phyloP scores from a whole-genome alignment of 306 rosid genomes.

The Inga leiocalycina region DNA sequence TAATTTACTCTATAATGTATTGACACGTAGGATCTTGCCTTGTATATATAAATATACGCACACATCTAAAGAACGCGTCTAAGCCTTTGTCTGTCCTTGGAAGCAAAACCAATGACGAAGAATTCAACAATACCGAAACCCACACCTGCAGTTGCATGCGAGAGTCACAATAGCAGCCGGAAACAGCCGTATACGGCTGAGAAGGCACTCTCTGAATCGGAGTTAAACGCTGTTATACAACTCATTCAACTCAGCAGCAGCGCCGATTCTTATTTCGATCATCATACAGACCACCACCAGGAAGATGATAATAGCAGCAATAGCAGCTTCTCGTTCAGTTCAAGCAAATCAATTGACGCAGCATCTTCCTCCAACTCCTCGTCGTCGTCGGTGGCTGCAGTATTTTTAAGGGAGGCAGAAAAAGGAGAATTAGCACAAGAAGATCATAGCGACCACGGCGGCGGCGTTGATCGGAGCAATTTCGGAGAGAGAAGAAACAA shows the following conservation, averaged over 20 bases:
- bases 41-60: background rate
- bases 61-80: background rate
- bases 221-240: conserved; percentile 46
- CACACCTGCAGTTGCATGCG: conserved; percentile 1
- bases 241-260: conserved; percentile 49
- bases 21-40: background rate
- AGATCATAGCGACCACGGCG: background rate
- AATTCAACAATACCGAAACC: background rate
- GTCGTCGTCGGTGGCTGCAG: background rate
- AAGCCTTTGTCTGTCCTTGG: background rate
- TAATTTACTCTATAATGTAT: background rate
- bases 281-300: background rate
- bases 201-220: conserved; percentile 28
- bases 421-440: background rate
- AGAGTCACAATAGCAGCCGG: background rate
- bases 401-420: background rate
- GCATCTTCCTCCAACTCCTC: background rate
- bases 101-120: background rate
- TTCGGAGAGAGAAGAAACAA: conserved; percentile 20
- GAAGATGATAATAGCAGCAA: background rate
- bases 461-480: background rate
- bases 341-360: background rate
- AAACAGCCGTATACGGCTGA: background rate
- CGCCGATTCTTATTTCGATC: background rate
- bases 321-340: background rate